Base-by-base conservation (phyloP, 495 filamentous ascomycete genomes). In the Bathelium albidoporum region DNA sequence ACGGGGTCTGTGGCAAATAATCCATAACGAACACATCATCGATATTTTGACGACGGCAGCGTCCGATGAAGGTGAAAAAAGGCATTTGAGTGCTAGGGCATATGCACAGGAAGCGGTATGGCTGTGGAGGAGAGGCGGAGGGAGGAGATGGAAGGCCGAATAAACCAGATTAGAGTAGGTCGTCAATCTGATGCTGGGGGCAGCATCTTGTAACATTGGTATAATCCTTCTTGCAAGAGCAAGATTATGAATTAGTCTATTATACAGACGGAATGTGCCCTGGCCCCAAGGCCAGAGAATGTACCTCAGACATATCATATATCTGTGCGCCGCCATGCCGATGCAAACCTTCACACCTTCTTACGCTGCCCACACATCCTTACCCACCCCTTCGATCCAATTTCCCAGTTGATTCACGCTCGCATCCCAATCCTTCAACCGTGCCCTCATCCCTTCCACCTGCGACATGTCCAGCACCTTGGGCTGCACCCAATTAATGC, bases 401-500 rank as follows among this genome's bases (percentile, higher is more conserved):
- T 92, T 91, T 43, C 92, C 92, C 60, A 97, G 79, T 75, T 90
- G 86, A 72, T 97, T 95, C 60, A 98, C 95, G 71, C 90, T 95
- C 24, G 84, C 84, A 78, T 95, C 91, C 94, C 94, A 99, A 64
- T 97, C 91, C 75, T 87, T 84, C 72, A 99, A 76, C 60, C 92
- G 77, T 70, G 82, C 80, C 68, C 89, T 85, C 94, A 99, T 97
- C 66, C 86, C 90, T 71, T 91, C 91, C 68, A 99, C 95, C 81
- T 97, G 95, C 73, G 83, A 85, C 84, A 91, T 89, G 77, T 97
- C 94, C 69, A 98, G 75, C 58, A 96, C 89, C 81, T 97, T 97
- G 14, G 94, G 95, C 81, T 99, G 94, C 44, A 99, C 94, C 94
- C 94, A 99, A 72, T 90, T 90, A 77, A 99, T 96, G 72, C 92